Conservation (phyloP, 139 green algal genomes). For the Chlorella sp. region DNA sequence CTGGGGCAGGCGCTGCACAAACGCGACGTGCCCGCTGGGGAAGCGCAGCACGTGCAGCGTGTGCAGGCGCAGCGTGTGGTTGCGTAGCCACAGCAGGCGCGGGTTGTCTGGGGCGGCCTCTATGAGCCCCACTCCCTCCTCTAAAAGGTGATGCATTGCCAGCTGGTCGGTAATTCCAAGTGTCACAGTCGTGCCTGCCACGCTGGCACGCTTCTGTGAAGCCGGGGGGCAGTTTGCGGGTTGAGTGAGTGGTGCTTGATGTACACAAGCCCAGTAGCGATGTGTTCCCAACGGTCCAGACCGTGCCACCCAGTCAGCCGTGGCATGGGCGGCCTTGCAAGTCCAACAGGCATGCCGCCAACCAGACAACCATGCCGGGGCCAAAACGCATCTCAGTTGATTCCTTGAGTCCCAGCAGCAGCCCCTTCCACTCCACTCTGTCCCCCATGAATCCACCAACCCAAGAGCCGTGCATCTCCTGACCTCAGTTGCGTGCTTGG, state of each 20-base stretch:
- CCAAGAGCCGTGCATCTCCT: background rate
- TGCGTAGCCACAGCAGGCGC: conserved; percentile 7
- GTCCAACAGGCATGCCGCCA: too few species aligned
- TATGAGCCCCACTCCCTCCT: background rate
- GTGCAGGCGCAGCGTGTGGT: conserved; percentile 17
- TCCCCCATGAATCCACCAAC: too few species aligned
- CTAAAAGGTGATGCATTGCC: conserved; percentile 26
- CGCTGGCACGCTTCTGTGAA: too few species aligned
- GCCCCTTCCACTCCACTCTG: background rate
- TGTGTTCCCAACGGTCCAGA: too few species aligned
- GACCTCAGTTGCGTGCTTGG: background rate
- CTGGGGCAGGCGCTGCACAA: conserved; percentile 40
- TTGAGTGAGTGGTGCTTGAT: background rate
- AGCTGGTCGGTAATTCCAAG: conserved; percentile 39
- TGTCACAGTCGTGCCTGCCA: too few species aligned
- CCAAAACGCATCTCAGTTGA: too few species aligned
- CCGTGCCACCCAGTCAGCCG: too few species aligned
- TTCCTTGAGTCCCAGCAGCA: too few species aligned
- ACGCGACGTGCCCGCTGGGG: conserved; percentile 41
- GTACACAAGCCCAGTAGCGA: too few species aligned
- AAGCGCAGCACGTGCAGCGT: conserved; percentile 41
- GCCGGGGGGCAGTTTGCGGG: too few species aligned
- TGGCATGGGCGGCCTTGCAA: too few species aligned
- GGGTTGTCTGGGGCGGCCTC: background rate
- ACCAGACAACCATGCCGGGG: too few species aligned